Evolutionary conservation across 208 protist genomes (phyloP), one percentile per base, ranked within the genome.

Genomic region (Blastocrithidia nonstop): DNA sequence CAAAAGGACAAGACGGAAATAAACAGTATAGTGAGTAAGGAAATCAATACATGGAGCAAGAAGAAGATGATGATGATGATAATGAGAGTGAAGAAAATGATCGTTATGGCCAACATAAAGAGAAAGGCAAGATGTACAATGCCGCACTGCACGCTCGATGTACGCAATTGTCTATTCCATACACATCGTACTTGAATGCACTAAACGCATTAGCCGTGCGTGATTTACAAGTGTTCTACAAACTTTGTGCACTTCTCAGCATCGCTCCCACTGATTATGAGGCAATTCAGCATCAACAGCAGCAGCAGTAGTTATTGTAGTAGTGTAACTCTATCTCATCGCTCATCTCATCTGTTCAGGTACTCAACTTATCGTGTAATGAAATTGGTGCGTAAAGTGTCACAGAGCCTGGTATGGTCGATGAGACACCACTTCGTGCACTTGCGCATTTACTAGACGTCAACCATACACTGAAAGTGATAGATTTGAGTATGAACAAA

Each of bases 401-500:
- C 23, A 2, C 20, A 35, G 15, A 25, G 17, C 6, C 61, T 26
- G 7, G 29, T 1, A 51, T 15, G 0, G 38, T 32, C 26, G 55
- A 28, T n/a, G 44, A 3, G 4, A 43, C 56, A 20, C 62, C 67
- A 4, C 59, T 88, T 19, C 68, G 75, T 2, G 46, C 64, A 0
- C 56, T 88, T 3, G 77, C 74, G 1, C 55, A 59, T 11, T 57
- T 76, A 50, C 64, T 92, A 36, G 77, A 85, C 42, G 66, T 57
- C 2, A 92, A 88, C 48, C 66, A 88, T 31, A 71, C 66, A 0
- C 57, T 93, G n/a, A 60, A 67, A 37, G 60, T 82, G n/a, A 44
- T 93, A 6, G 75, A 90, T 35, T 63, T 93, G 23, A 74, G 72
- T 41, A 47, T 52, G 45, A 93, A 93, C 60, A 42, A 43, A 0